Base-by-base conservation (phyloP, 352 stramenopile species). In the Pythium aphanidermatum region DNA sequence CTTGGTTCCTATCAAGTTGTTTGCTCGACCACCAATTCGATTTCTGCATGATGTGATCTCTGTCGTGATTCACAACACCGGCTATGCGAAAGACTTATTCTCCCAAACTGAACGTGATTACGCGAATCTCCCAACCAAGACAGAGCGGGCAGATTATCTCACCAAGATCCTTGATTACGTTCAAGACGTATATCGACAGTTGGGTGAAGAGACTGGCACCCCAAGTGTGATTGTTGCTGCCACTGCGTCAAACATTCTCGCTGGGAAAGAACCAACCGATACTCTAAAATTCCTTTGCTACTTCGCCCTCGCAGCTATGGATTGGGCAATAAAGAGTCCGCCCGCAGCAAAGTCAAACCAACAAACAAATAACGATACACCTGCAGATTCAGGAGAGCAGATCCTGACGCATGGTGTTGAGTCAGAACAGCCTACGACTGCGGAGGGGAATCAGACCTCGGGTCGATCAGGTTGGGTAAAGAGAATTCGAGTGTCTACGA, bases 31-130 rank as follows among this genome's bases (percentile, higher is more conserved):
- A n/a, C 78, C 81, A 0, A 74, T 93, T 38, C 74, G 81, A 11
- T 93, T 93, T 32, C 41, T 93, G 1, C 81, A 91, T 42, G 81
- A 93, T 44, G 47, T 91, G 16, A 79, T 90, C 38, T 87, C 76
- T 1, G 55, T 71, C 4, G 67, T 87, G 13, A 83, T 86, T 35
- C 43, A 59, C 29, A 89, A 76, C 57, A 93, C 81, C 17, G 70
- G 65, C 0, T 93, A 67, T n/a, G 69, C 60, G 0, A 49, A 61
- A 11, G 58, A 70, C 24, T 46, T 82, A 17, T 80, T 82, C 30
- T 70, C 58, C 1, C 46, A 56, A 0, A 53, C 55, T 10, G 78
- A 93, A 32, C 63, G 55, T 2, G 74, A 91, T 50, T 93, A 90
- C 52, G 45, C 50, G 3, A 70, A 86, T 30, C 60, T 93, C 12